These are phyloP conservation scores for Aureobasidium sp. DNA, from an alignment of 2,329 filamentous ascomycete species.

Conservation along the genomic window DNA sequence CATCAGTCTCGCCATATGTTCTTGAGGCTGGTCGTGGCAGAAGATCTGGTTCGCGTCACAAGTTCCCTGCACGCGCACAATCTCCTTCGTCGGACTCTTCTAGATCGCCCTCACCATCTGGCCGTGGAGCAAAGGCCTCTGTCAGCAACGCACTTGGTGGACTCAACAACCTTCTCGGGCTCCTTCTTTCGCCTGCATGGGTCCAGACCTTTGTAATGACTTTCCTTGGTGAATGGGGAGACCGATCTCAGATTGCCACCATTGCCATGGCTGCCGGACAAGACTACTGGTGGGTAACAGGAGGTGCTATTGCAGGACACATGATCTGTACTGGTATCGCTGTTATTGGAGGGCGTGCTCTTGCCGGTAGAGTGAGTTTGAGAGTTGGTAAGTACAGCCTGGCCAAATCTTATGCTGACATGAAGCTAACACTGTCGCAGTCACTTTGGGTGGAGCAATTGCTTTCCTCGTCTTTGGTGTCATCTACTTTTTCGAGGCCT, in stretches of 20 bases:
- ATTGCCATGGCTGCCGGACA: slow-evolving; percentile 98
- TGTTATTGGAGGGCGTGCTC: slow-evolving; percentile 82
- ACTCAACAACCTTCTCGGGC: slow-evolving; percentile 74
- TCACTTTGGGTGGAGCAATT: slow-evolving; percentile 82
- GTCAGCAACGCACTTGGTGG: slow-evolving; percentile 51
- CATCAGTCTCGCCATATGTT: slow-evolving; percentile 59
- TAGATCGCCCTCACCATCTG: slow-evolving; percentile 10
- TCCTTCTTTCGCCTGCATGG: slow-evolving; percentile 91
- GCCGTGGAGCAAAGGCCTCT: slow-evolving; percentile 28
- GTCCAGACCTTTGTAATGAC: slow-evolving; percentile 99
- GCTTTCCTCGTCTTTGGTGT: slow-evolving; percentile 88
- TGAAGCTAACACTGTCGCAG: slow-evolving; percentile 42
- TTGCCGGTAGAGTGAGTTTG: slow-evolving; percentile 89
- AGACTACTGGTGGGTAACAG: slow-evolving; percentile 98
- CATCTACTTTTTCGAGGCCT: slow-evolving; percentile 72
- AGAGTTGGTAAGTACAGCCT: slow-evolving; percentile 69
- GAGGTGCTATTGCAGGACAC: slow-evolving; percentile 80
- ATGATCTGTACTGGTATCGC: slow-evolving; percentile 83
- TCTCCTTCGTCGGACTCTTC: slow-evolving; percentile 12
- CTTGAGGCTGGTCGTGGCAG: slow-evolving; percentile 73
- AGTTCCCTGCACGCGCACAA: slow-evolving; percentile 18
- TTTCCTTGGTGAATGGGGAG: slow-evolving; percentile 96
- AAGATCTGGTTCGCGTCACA: slow-evolving; percentile 50
- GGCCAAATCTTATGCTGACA: background rate
- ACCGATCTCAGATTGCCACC: slow-evolving; percentile 93